Evolutionary conservation across 495 filamentous ascomycete genomes (phyloP), one percentile per base, ranked within the genome.

Genomic region (Xylaria longipes): DNA sequence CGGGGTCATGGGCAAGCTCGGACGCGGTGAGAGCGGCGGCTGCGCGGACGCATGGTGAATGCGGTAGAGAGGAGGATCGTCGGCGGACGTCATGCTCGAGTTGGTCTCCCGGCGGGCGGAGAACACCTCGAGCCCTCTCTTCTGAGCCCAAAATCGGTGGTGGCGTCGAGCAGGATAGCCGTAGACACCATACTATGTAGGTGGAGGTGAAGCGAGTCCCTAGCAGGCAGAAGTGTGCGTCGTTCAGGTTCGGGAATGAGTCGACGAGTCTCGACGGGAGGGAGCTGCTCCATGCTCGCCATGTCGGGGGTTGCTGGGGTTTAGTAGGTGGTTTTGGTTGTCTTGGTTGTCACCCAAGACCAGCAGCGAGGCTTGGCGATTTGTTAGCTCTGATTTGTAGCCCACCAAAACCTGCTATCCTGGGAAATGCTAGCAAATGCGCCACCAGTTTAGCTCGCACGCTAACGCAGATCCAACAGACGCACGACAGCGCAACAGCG

Each of bases 401-500:
- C 66, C 11, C 41, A 46, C 39, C 66, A 12, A 69, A 61, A 17
- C 66, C 54, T 69, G 66, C 66, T 46, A 29, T 69, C 37, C 66
- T 69, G 3, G 54, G 25, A 50, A 29, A 29, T 33, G 39, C 45
- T 64, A 20, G 63, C 22, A 43, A 25, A 45, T 39, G 46, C 65
- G 65, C 65, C 43, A 48, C 56, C 29, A 22, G 9, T 54, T 20
- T 60, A 57, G 57, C 27, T 37, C 29, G 11, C 33, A 46, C 68
- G 68, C 68, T 70, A 70, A 62, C 63, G 68, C 68, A 41, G 41
- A 62, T 70, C 54, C 45, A 61, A 62, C 54, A 27, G 67, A 52
- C 68, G 56, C 68, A 70, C 54, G 54, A 50, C 68, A 37, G 57
- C 57, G 17, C 31, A 20, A 22, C 31, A 37, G 56, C 56, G 50